A percentile compares a stretch with the other conserved stretches of the same genome.
Evolutionary conservation across 2,329 filamentous ascomycete genomes (phyloP).

Genomic region (Colletotrichum tropicicola): DNA sequence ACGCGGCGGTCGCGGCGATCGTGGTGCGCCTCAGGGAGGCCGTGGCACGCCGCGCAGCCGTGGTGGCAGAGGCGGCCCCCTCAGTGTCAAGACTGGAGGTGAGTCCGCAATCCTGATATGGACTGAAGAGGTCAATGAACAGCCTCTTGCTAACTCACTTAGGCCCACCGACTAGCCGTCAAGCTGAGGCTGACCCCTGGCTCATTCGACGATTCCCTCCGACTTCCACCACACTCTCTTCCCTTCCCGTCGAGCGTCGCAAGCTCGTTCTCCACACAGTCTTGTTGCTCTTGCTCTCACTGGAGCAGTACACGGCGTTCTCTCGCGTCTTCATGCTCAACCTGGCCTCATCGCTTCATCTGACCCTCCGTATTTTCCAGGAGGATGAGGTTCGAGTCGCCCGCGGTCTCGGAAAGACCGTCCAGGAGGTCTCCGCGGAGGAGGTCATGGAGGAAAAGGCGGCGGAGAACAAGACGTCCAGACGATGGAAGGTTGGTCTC

Average conservation of each 20-base stretch:
- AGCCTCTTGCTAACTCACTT: background rate
- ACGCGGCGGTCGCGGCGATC: conserved; percentile 31
- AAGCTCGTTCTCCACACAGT: conserved; percentile 76
- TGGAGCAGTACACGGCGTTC: conserved; percentile 81
- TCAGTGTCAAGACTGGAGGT: conserved; percentile 33
- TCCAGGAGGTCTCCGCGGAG: conserved; percentile 55
- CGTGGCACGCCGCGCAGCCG: conserved; percentile 24
- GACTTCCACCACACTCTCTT: conserved; percentile 67
- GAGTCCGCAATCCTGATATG: background rate
- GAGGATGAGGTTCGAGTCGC: conserved; percentile 81
- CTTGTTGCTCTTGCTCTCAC: conserved; percentile 76
- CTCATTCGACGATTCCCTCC: conserved; percentile 65
- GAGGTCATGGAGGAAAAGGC: conserved; percentile 43
- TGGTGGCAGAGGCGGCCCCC: conserved; percentile 22
- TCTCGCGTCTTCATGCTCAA: conserved; percentile 77
- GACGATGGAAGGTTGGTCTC: conserved; percentile 77
- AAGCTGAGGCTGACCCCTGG: conserved; percentile 52
- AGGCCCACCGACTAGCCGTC: conserved; percentile 2
- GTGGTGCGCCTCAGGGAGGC: conserved; percentile 22
- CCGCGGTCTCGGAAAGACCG: conserved; percentile 76
- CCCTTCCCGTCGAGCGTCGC: conserved; percentile 67
- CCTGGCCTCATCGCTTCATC: conserved; percentile 74
- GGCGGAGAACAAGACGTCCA: conserved; percentile 70
- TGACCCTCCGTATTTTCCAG: conserved; percentile 71
- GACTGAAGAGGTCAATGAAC: background rate